Base-by-base conservation (phyloP, 73 alveolate genomes). In the Loxodes magnus region DNA sequence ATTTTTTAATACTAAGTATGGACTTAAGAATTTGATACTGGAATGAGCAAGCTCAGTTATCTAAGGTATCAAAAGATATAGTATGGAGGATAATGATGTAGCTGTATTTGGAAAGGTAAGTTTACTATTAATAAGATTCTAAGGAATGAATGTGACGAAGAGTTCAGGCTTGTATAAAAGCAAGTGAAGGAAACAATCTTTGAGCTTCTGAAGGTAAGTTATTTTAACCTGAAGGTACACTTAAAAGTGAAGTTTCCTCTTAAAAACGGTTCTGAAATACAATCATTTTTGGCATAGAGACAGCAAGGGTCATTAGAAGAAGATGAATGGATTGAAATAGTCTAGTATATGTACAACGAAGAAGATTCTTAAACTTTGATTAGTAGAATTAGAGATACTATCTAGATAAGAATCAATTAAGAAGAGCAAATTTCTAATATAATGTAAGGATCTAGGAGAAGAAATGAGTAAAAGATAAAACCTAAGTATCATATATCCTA, bases 101-200 rank as follows among this genome's bases (percentile, higher is more conserved):
- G 71, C 92, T 35, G 77, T 91, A 35, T 91, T 91, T 65, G 97
- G 96, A 1, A 91, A 91, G n/a, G n/a, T n/a, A n/a, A n/a, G n/a
- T n/a, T n/a, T n/a, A n/a, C n/a, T n/a, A n/a, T n/a, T n/a, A n/a
- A n/a, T n/a, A n/a, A n/a, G 53, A 91, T 91, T 14, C 59, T 91
- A 53, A 84, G 95, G 65, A 91, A 91, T 72, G 98, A 91, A 81
- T 87, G 95, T 33, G 98, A 91, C 77, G 98, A 91, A 70, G 93
- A 91, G 56, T 91, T 84, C 53, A 70, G 94, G 62, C 66, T 79
- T 37, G 82, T 77, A 3, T 38, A 73, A 30, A 49, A 38, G 20
- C 46, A 76, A 28, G 86, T 77, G 0, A 71, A 57, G 48, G 66
- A 74, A 51, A 77, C 90, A 0, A 68, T 77, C 2, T 49, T 34